Evolutionary conservation across 148 eudicot genomes (phyloP).

Genomic region (Persicaria tinctoria): DNA sequence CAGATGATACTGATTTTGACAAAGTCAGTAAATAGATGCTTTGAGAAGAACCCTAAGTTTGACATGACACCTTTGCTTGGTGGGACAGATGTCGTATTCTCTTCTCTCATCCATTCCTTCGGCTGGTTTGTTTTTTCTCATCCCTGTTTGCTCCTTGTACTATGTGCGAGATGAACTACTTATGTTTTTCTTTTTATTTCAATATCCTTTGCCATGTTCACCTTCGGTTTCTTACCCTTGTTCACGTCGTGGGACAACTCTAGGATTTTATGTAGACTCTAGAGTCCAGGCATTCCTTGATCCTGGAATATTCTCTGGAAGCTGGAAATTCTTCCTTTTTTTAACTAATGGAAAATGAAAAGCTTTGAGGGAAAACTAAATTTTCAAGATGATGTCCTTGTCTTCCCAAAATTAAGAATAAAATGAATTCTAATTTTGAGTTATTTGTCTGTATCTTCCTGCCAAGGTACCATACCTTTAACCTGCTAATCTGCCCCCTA

Average conservation of each 20-base stretch:
- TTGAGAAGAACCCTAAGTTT: constrained; percentile 92
- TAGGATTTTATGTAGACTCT: not conserved
- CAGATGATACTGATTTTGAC: constrained; percentile 98
- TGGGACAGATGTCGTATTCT: constrained; percentile 93
- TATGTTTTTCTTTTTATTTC: not conserved
- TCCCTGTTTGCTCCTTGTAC: constrained; percentile 17
- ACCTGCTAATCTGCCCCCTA: not conserved
- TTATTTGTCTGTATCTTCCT: not conserved
- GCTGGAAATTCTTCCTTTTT: not conserved
- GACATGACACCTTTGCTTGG: constrained; percentile 99
- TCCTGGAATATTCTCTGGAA: not conserved
- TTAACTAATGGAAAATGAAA: not conserved
- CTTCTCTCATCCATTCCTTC: constrained; percentile 96
- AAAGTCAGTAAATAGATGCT: constrained; percentile 89
- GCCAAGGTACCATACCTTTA: not conserved
- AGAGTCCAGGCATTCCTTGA: not conserved
- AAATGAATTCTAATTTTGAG: not conserved
- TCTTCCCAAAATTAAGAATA: not conserved
- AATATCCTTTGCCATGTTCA: not conserved
- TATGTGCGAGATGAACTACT: too few species aligned
- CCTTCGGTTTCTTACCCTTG: not conserved
- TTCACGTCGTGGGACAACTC: not conserved
- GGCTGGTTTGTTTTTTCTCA: constrained; percentile 59
- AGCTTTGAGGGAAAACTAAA: not conserved
- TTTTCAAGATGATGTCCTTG: not conserved